Evolutionary conservation across 768 basidiomycete species (phyloP), one percentile per base, ranked within the genome.

Genomic region (Pleurotus platypus): DNA sequence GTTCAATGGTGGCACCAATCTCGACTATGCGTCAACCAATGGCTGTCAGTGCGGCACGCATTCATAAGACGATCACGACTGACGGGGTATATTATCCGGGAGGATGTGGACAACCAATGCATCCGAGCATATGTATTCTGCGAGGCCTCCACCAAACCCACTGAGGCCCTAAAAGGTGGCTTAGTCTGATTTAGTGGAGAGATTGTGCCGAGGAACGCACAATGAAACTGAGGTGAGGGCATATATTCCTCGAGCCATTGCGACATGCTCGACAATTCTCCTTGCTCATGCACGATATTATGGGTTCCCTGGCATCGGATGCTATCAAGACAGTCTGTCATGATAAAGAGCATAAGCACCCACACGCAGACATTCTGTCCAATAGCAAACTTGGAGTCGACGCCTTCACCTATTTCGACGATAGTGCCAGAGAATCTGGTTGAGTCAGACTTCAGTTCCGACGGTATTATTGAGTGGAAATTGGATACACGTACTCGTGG

Each of bases 1-100:
- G 79, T 61, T 81, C 80, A 11, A 77, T 67, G 60, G 74, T 72
- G 2, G 79, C 79, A 1, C 76, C 80, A 8, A 77, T 61, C 16
- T 81, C 79, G 45, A 81, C 80, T 80, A 38, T 27, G 5, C 15
- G 15, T n/a, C 38, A 6, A 15, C 46, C 20, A 46, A 20, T 55
- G 53, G 24, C 24, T 26, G 24, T 26, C 24, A 12, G 46, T n/a
- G 55, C 20, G 20, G 51, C 18, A 4, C 49, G 26, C n/a, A 7
- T 49, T 12, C 3, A 12, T 37, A 18, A 24, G 47, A 7, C 2
- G 15, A 3, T 37, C 13, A n/a, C 12, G 2, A 63, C 74, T 61
- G 59, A 78, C 79, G 65, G 1, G 75, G 61, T 39, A 78, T 65
- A 26, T 65, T 62, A 12, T 64, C 63, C 2, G 78, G 79, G 1